Conservation (phyloP, 345 rosid species). For the Acer negundo region DNA sequence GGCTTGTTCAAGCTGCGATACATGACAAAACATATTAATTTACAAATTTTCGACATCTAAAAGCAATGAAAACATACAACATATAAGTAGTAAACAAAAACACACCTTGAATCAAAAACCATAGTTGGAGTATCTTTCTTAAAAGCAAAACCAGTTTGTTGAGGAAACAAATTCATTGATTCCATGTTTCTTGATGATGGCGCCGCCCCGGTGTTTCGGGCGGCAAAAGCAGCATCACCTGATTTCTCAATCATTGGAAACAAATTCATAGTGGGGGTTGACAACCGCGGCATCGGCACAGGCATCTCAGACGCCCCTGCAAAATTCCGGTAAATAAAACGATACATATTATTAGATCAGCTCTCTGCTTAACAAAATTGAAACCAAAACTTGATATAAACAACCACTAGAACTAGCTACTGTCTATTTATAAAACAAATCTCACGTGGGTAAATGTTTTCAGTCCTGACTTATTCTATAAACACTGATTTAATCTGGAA, state of each 20-base stretch:
- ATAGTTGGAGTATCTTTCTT: conserved; percentile 41
- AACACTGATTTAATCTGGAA: background rate
- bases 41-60: background rate
- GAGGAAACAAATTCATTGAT: conserved; percentile 68
- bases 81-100: background rate
- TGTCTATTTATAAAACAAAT: conserved; percentile 14
- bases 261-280: conserved; percentile 56
- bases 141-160: conserved; percentile 43
- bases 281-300: conserved; percentile 16
- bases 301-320: conserved; percentile 31
- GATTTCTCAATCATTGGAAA: conserved; percentile 43
- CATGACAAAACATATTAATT: conserved; percentile 4
- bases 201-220: conserved; percentile 10
- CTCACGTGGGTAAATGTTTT: conserved; percentile 1
- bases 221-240: conserved; percentile 13
- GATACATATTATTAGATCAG: conserved; percentile 17
- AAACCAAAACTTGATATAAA: too few species aligned
- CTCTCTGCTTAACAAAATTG: background rate
- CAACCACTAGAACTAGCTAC: background rate
- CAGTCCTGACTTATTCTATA: background rate
- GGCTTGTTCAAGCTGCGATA: conserved; percentile 27
- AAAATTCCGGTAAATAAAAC: conserved; percentile 21
- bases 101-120: conserved; percentile 39
- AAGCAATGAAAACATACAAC: background rate
- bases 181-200: conserved; percentile 26